Base-by-base conservation (phyloP, 2,329 filamentous ascomycete species). In the Akanthomyces dipterigenus region DNA sequence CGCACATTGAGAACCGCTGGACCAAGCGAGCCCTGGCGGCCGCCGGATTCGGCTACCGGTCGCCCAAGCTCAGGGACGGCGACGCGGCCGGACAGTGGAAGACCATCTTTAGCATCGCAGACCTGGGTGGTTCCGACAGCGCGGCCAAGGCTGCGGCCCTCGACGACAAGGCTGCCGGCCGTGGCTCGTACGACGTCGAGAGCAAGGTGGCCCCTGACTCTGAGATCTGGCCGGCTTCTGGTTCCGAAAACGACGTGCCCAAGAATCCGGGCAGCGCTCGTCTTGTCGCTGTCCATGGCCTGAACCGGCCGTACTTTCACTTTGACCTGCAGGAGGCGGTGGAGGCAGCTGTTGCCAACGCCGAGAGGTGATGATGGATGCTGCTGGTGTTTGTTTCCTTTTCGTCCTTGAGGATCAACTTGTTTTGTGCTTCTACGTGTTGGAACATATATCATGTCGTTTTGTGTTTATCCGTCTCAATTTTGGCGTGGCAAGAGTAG, bases 51-150 rank as follows among this genome's bases (percentile, higher is more conserved):
- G 82, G 82, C 9, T 75, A 70, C 67, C 71, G 70, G 12, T 73
- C 72, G 6, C 75, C 67, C 11, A 67, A 38, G 60, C 68, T 24
- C 60, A 14, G 64, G n/a, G 46, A 61, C 49, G 61, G 65, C 48
- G 66, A 67, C 60, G 64, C 64, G 16, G 57, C 70, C 2, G 69
- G 69, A 18, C 67, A 73, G 22, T 75, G 72, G 73, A 93, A 91
- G 75, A 90, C 91, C 24, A 93, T 98, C 67, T 98, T 97, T 81
- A 91, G 86, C 70, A 93, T 98, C 38, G 91, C 93, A 1, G 91
- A 96, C 70, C 85, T 96, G 56, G 86, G 91, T 63, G 88, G 92
- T 11, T 77, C 79, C 1, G 78, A 87, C 61, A 91, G 88, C 20
- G 89, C 89, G 0, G 68, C 72, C 9, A 66, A 66, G 14, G 70